Evolutionary conservation across 192 early-diverging fungal genomes (phyloP), one percentile per base, ranked within the genome.

Genomic region (Pilobolus umbonatus): DNA sequence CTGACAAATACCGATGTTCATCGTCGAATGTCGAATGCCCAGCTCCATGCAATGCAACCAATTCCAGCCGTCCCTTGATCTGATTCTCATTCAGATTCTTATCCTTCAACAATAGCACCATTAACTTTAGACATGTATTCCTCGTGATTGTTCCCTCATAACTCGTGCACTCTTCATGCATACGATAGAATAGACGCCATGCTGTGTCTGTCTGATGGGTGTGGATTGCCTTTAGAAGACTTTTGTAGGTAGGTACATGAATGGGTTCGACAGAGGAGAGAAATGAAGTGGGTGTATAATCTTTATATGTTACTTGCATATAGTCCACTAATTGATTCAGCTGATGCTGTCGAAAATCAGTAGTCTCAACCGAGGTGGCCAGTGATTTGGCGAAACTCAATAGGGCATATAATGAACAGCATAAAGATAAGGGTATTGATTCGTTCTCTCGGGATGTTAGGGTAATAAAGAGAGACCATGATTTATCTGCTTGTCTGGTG

Each of bases 381-480:
- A 57, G 15, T 25, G 30, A 7, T 30, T 53, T 28, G 12, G 46
- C 45, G 35, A 43, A 65, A 10, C 8, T n/a, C 7, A 65, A 22
- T 21, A 65, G 31, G n/a, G 55, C 38, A 44, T 58, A 65, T 7
- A 65, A 35, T 4, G 34, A 36, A 40, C 28, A 36, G 36, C 64
- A 65, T 25, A 52, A 29, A 9, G 14, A 4, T n/a, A 52, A 43
- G 34, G 64, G 64, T 31, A 65, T 29, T 39, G n/a, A 12, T 47
- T 38, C 44, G 9, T 61, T 34, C 25, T 61, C 30, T 52, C 42
- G 21, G 14, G 47, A 2, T 5, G 56, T 21, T 5, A 65, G 17
- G 25, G 64, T 57, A 9, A 12, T 15, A 21, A 65, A 65, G 38
- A 59, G 26, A 7, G 46, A n/a, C 64, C 64, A 65, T 7, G 64